Evolutionary conservation across 2,329 filamentous ascomycete species (phyloP), one percentile per base, ranked within the genome.

Genomic region (Aspergillus sp.): DNA sequence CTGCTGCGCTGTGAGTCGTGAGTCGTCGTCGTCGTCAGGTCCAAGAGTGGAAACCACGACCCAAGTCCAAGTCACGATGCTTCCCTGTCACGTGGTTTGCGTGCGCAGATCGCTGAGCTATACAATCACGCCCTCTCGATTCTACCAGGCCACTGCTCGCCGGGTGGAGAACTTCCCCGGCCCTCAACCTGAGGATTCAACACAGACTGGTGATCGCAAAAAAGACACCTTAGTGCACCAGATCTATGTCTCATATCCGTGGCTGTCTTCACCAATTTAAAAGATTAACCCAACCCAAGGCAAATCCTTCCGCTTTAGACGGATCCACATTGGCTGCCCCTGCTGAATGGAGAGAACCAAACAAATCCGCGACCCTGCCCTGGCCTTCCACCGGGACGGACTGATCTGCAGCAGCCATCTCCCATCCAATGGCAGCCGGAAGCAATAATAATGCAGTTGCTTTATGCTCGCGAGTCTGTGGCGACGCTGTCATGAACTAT

Each of bases 21-120:
- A 50, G 48, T 44, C 15, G 49, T 51, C 33, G 34, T 40, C 45
- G 45, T 55, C 20, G 45, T 42, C 45, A 45, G 51, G 42, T 54
- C 42, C 27, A 30, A 37, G 30, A 46, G 51, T 54, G 51, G 51
- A 51, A 51, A 51, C 49, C 33, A 52, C 39, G 50, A 52, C 39
- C 51, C 51, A 54, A 51, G 20, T 24, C 52, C 58, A 62, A 66
- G 69, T 70, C 64, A 69, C 44, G 51, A 51, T 44, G 39, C 37
- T 37, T 19, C 6, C 41, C 11, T 17, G 41, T 53, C 51, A 53
- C 51, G 51, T 53, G 51, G 50, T 19, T 11, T 15, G 13, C 5
- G 34, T n/a, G 9, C 13, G 34, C 34, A 37, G 34, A 37, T 37
- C 34, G 12, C 34, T 37, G 34, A 37, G 34, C 34, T 37, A 37